Base-by-base conservation (phyloP, 2,329 filamentous ascomycete species). In the Epichloe scottii region DNA sequence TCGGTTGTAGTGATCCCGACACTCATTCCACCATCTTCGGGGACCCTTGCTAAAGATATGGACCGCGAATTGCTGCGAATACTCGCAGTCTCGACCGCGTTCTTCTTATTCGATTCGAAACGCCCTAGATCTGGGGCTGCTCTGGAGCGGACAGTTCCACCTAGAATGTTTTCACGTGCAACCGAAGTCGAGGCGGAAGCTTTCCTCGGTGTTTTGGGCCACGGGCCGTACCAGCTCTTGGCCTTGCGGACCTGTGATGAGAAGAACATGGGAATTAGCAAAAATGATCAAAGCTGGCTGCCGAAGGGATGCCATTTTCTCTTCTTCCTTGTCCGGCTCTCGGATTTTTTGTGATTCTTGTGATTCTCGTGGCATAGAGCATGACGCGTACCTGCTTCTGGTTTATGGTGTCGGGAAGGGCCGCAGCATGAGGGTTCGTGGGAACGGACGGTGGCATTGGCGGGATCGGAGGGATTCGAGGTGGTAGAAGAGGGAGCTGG, bases 221-320 rank as follows among this genome's bases (percentile, higher is more conserved):
- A 82, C 17, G 79, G 78, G 49, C 78, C 77, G 62, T 83, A 83
- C 80, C 79, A 84, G 62, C 78, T 82, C 46, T 69, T 69, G 8
- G 72, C 65, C 60, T 79, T 79, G 53, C 70, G 72, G 38, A 74
- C 64, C 76, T 79, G 57, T 19, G 30, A 41, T 19, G 19, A 35
- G 21, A 44, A 33, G 21, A 46, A 21, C 15, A 45, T 14, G 39
- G 21, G 6, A 42, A 53, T 39, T 53, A 54, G 46, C 19, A 1
- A 17, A 46, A 38, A 8, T 4, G 5, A 19, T 35, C n/a, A 12
- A 46, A 14, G 42, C 42, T 2, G 7, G 10, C 30, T 10, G 23
- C 15, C 8, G 23, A 45, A 3, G 11, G 42, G 6, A 4, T n/a
- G n/a, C 14, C 8, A 11, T 23, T 23, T 44, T 30, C 6, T 7